phyloP scores from a whole-genome alignment of 495 filamentous ascomycete genomes.

The Cercophora scortea region DNA sequence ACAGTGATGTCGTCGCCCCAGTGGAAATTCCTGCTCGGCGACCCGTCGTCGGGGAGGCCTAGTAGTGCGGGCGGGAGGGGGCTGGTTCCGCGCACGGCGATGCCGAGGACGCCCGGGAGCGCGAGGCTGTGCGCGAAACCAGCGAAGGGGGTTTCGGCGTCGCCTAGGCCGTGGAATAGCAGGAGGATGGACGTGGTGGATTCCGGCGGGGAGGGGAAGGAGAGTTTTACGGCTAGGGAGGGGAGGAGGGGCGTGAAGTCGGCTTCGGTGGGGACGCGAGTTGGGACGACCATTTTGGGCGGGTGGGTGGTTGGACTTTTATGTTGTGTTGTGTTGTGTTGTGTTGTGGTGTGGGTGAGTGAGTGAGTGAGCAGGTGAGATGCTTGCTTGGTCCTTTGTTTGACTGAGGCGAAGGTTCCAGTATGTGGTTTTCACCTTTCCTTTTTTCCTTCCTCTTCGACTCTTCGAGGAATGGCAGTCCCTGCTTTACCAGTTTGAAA shows the following conservation, averaged over 20 bases:
- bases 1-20: slow-evolving; percentile 89
- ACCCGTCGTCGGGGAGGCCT: slow-evolving; percentile 28
- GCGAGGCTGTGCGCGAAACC: slow-evolving; percentile 63
- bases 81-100: slow-evolving; percentile 68
- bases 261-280: slow-evolving; percentile 27
- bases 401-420: no score
- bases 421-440: no score
- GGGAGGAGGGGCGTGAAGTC: slow-evolving; percentile 27
- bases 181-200: slow-evolving; percentile 67
- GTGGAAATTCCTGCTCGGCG: slow-evolving; percentile 48
- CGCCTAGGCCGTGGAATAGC: slow-evolving; percentile 87
- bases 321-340: neutral
- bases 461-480: no score
- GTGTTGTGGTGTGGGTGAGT: neutral
- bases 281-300: slow-evolving; percentile 16
- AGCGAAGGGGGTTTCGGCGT: slow-evolving; percentile 61
- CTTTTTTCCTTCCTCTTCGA: no score
- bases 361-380: neutral
- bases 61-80: slow-evolving; percentile 65
- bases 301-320: neutral
- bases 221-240: slow-evolving; percentile 21
- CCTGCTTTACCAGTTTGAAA: no score
- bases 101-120: slow-evolving; percentile 70
- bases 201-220: slow-evolving; percentile 32
- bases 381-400: neutral